Evolutionary conservation across 352 stramenopile species (phyloP).

Genomic region (Pythium rhizo-oryzae): DNA sequence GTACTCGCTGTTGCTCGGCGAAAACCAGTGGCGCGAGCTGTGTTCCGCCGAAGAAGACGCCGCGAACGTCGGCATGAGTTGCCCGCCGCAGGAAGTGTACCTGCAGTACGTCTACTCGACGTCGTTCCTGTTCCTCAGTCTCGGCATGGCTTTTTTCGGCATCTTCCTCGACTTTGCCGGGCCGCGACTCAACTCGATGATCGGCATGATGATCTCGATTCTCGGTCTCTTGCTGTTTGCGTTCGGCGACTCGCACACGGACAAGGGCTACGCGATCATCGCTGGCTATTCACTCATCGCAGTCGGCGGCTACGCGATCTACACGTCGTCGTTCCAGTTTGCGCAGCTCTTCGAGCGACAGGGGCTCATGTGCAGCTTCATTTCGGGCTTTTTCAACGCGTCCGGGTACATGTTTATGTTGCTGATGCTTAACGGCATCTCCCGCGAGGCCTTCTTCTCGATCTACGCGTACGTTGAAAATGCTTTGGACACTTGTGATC

Average conservation of each 20-base stretch:
- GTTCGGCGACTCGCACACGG: conserved; percentile 38
- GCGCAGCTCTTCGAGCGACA: conserved; percentile 48
- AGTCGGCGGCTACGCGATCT: conserved; percentile 47
- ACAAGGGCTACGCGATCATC: conserved; percentile 46
- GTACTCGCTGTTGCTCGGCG: conserved; percentile 49
- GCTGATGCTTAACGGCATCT: conserved; percentile 44
- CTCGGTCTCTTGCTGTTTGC: conserved; percentile 50
- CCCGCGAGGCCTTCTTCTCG: conserved; percentile 42
- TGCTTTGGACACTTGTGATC: conserved; percentile 5
- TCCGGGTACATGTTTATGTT: conserved; percentile 56
- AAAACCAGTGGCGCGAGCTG: conserved; percentile 49
- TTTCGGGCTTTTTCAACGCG: conserved; percentile 57
- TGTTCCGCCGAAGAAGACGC: conserved; percentile 24
- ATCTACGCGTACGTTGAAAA: conserved; percentile 36
- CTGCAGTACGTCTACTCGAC: conserved; percentile 62
- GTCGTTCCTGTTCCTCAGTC: conserved; percentile 48
- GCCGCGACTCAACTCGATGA: conserved; percentile 35
- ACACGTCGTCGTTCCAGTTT: conserved; percentile 55
- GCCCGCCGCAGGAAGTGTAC: conserved; percentile 44
- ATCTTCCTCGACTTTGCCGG: conserved; percentile 50
- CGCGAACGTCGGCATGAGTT: conserved; percentile 24
- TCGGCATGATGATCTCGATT: conserved; percentile 45
- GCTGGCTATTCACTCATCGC: conserved; percentile 44
- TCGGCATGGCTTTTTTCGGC: conserved; percentile 49
- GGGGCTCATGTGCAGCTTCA: conserved; percentile 41